These are phyloP conservation scores for Neurospora crassa DNA, from an alignment of 2,329 filamentous ascomycete species.

Conservation along the genomic window DNA sequence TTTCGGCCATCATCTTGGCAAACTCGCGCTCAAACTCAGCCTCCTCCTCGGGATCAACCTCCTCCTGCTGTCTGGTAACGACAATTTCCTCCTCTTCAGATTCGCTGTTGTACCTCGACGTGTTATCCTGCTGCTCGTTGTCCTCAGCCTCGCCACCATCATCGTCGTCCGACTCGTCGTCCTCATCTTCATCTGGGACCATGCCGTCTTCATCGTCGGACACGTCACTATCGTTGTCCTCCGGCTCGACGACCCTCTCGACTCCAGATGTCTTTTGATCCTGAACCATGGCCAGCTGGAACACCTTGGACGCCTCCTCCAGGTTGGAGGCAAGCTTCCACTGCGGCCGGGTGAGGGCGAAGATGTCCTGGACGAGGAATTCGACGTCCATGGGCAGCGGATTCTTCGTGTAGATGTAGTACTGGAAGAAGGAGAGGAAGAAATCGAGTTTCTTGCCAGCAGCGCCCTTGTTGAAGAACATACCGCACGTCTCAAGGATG, in stretches of 20 bases:
- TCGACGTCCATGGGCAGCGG: slow-evolving; percentile 93
- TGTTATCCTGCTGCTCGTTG: slow-evolving; percentile 31
- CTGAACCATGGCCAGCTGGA: slow-evolving; percentile 79
- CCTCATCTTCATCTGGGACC: slow-evolving; percentile 52
- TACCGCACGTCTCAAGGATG: slow-evolving; percentile 86
- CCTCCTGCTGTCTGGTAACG: slow-evolving; percentile 82
- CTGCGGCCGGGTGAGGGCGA: slow-evolving; percentile 72
- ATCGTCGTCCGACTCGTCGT: slow-evolving; percentile 55
- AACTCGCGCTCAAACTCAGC: slow-evolving; percentile 97
- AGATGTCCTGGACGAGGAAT: slow-evolving; percentile 91
- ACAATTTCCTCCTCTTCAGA: slow-evolving; percentile 84
- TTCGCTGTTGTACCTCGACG: slow-evolving; percentile 47
- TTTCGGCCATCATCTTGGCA: slow-evolving; percentile 97
- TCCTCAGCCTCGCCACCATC: slow-evolving; percentile 53
- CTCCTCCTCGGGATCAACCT: slow-evolving; percentile 85
- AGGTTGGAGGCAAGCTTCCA: slow-evolving; percentile 80
- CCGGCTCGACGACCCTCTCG: slow-evolving; percentile 59
- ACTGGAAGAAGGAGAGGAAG: slow-evolving; percentile 93
- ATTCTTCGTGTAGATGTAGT: slow-evolving; percentile 88
- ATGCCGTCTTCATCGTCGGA: slow-evolving; percentile 48
- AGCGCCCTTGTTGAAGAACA: slow-evolving; percentile 88
- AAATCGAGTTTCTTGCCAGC: slow-evolving; percentile 97
- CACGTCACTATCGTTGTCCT: slow-evolving; percentile 60
- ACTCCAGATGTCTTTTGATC: slow-evolving; percentile 74
- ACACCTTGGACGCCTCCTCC: slow-evolving; percentile 73